These are phyloP conservation scores for Talaromyces sp. DNA, from an alignment of 2,329 filamentous ascomycete species.

Conservation along the genomic window DNA sequence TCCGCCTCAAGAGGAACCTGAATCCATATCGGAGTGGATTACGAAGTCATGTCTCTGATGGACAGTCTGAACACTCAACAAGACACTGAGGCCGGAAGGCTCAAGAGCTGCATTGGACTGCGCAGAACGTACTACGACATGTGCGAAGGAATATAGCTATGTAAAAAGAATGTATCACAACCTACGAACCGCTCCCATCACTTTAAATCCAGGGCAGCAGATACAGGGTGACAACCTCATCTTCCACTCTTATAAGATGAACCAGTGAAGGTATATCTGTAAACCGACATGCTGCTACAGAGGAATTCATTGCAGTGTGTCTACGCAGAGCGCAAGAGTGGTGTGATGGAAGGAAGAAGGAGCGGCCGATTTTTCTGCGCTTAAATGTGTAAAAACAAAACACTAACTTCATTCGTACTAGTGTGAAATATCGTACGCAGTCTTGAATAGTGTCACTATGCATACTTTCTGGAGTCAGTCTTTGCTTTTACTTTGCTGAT, in stretches of 20 bases:
- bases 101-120: slow-evolving; percentile 2
- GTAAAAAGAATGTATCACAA: slow-evolving; percentile 62
- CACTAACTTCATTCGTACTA: slow-evolving; percentile 18
- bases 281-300: slow-evolving; percentile 33
- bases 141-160: neutral
- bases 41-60: neutral
- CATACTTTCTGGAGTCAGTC: no score
- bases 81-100: neutral
- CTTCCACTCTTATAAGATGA: slow-evolving; percentile 58
- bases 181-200: slow-evolving; percentile 82
- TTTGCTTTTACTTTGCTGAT: neutral
- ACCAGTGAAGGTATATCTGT: slow-evolving; percentile 39
- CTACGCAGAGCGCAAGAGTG: slow-evolving; percentile 46
- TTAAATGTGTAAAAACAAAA: neutral
- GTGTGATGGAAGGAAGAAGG: slow-evolving; percentile 24
- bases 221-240: slow-evolving; percentile 72
- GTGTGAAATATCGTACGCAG: neutral
- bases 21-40: neutral
- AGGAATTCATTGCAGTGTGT: slow-evolving; percentile 32
- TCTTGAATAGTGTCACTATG: neutral
- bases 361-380: neutral
- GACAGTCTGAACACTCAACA: neutral
- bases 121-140: slow-evolving; percentile 9
- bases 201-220: slow-evolving; percentile 75
- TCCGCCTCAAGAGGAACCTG: neutral